Conservation (phyloP, 2,329 filamentous ascomycete genomes). For the Bipolaris zeicola region DNA sequence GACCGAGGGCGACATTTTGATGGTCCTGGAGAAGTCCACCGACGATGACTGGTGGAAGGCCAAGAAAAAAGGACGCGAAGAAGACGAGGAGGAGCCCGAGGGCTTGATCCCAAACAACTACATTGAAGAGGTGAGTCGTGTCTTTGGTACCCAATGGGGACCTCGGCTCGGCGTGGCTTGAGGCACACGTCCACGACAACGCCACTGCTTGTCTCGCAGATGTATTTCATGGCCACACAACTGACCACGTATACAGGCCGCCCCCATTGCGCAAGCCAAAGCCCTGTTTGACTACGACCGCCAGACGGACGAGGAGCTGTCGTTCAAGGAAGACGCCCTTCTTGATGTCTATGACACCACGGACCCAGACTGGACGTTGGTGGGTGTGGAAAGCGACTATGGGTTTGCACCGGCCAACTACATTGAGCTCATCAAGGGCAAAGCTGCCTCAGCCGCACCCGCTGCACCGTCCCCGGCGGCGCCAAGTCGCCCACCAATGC, state of each 20-base stretch:
- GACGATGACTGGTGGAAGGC: conserved; percentile 92
- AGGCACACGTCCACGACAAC: neutral
- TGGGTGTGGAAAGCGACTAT: conserved; percentile 81
- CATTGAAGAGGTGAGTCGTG: conserved; percentile 74
- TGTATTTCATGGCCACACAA: neutral
- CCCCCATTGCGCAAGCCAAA: conserved; percentile 72
- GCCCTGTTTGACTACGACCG: conserved; percentile 98
- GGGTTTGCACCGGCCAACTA: conserved; percentile 97
- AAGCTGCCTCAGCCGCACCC: conserved; percentile 43
- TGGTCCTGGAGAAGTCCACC: conserved; percentile 79
- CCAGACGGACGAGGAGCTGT: conserved; percentile 97
- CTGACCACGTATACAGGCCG: conserved; percentile 53
- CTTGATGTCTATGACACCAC: conserved; percentile 87
- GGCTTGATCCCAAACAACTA: conserved; percentile 95
- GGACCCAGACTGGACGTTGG: conserved; percentile 96
- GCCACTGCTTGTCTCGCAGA: neutral
- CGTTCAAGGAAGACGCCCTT: conserved; percentile 85
- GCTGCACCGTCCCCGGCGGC: conserved; percentile 53
- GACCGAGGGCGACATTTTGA: conserved; percentile 84
- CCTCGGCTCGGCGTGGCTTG: neutral
- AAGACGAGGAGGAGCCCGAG: conserved; percentile 89
- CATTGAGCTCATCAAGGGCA: conserved; percentile 70
- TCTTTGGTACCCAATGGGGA: neutral
- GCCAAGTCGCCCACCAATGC: conserved; percentile 47
- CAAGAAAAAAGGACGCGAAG: conserved; percentile 79